Evolutionary conservation across 345 rosid genomes (phyloP), one percentile per base, ranked within the genome.

Genomic region (Arabidopsis thaliana): DNA sequence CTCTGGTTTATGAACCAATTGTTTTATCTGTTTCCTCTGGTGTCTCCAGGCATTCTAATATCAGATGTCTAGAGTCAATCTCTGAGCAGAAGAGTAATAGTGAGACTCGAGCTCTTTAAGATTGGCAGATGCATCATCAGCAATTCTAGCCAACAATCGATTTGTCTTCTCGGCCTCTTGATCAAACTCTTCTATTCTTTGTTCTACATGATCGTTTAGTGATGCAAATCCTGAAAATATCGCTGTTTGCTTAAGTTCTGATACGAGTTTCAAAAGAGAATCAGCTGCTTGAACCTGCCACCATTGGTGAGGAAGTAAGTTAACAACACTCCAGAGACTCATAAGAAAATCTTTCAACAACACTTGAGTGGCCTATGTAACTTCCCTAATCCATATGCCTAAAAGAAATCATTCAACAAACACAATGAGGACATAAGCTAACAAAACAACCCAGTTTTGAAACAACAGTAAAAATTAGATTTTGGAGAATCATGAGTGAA

Each of bases 141-240:
- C 97, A 14, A 87, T 81, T 74, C 88, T 83, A 59, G 93, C 94
- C 62, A 95, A 75, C 80, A 84, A 73, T 28, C 79, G 78, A 44
- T 89, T 93, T 0, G 93, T 83, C 80, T 81, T 87, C 60, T 86
- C 96, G 0, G 90, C 90, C 64, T 80, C 86, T 63, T 82, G 88
- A 58, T 83, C 78, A 66, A 95, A 89, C 76, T 89, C 89, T 0
- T 25, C 79, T 5, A 85, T 90, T 73, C 96, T 89, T 74, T 86
- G 92, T 74, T 92, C 97, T 0, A 90, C 96, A 73, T 95, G 91
- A 50, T 95, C 93, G 36, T 90, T 92, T 0, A 95, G 89, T 28
- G 99, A 92, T 13, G 99, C 94, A 72, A 95, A 89, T 71, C 97
- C 99, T 1, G 94, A 92, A 62, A 95, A 95, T 3, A 95, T 87